Evolutionary conservation across 2,329 filamentous ascomycete species (phyloP).

Genomic region (Colletotrichum sp.): DNA sequence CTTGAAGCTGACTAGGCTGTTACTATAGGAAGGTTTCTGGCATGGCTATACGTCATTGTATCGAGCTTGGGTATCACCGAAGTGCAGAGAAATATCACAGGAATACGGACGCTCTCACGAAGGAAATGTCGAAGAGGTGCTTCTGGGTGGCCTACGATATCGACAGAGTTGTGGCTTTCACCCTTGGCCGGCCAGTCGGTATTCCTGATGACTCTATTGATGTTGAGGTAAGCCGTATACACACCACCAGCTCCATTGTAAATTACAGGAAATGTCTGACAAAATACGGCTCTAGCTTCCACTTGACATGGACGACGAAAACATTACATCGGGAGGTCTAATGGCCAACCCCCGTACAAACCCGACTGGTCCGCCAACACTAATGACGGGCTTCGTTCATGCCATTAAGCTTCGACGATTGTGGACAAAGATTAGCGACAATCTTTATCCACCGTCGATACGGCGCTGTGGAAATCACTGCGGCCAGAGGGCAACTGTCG

Average conservation of each 20-base stretch:
- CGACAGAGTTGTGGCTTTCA: constrained; percentile 33
- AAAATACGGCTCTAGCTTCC: constrained; percentile 22
- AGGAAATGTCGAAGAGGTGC: constrained; percentile 33
- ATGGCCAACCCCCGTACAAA: constrained; percentile 22
- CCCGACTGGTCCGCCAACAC: constrained; percentile 23
- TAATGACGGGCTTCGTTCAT: constrained; percentile 34
- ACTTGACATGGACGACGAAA: constrained; percentile 33
- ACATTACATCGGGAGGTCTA: constrained; percentile 27
- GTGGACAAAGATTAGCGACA: constrained; percentile 32
- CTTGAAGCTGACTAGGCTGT: neutral
- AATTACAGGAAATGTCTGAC: neutral
- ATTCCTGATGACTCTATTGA: constrained; percentile 31
- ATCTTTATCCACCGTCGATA: constrained; percentile 24
- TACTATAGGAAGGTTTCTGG: constrained; percentile 32
- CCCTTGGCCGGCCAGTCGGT: constrained; percentile 33
- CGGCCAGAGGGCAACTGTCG: neutral
- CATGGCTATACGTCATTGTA: constrained; percentile 36
- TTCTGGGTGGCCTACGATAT: constrained; percentile 39
- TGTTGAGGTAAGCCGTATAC: constrained; percentile 24
- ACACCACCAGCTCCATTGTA: neutral
- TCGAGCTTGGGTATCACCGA: constrained; percentile 39
- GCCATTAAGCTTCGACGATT: constrained; percentile 31
- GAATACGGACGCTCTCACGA: constrained; percentile 23
- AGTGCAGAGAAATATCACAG: constrained; percentile 23
- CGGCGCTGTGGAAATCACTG: neutral